Base-by-base conservation (phyloP, 176 grass and related monocot genomes). In the Tuctoria greenei region DNA sequence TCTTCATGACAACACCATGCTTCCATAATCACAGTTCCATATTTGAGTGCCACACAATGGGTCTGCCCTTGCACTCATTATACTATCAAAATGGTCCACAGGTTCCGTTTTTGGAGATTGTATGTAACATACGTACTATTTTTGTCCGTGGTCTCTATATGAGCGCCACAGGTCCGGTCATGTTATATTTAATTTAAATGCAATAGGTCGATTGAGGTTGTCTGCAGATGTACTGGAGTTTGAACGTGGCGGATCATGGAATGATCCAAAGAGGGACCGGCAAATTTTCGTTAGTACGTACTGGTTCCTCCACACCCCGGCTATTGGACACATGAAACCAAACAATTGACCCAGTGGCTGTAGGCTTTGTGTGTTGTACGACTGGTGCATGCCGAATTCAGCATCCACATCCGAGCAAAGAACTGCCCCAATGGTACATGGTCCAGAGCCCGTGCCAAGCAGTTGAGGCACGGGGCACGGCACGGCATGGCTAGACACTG, bases 321-420 rank as follows among this genome's bases (percentile, higher is more conserved):
- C 13, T 3, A 54, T 51, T 21, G 51, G 51, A 54, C 51, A 16
- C 26, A 8, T 16, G 11, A 2, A 24, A 63, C 24, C 12, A 50
- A 25, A 54, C 23, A 54, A 18, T 49, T 37, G 25, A 18, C 6
- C 21, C 36, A 44, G 24, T 8, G 13, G 68, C 23, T 15, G 49
- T 35, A 66, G 35, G 34, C 17, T 71, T 71, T 35, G 16, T 55
- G 51, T 55, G 20, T 51, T 12, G 12, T 23, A 70, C 44, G 8
- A 31, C 7, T 16, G 3, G 61, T 46, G 57, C 76, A 35, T 52
- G 43, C 42, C 63, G 50, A 52, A 66, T 74, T 74, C 61, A 62
- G 83, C 68, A 49, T 67, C 51, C 40, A 50, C 50, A 18, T 1
- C 41, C 24, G 52, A 84, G 24, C 31, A 41, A 57, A 66, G 26